These are phyloP conservation scores for Penicillium herquei DNA, from an alignment of 495 filamentous ascomycete species.

Conservation along the genomic window DNA sequence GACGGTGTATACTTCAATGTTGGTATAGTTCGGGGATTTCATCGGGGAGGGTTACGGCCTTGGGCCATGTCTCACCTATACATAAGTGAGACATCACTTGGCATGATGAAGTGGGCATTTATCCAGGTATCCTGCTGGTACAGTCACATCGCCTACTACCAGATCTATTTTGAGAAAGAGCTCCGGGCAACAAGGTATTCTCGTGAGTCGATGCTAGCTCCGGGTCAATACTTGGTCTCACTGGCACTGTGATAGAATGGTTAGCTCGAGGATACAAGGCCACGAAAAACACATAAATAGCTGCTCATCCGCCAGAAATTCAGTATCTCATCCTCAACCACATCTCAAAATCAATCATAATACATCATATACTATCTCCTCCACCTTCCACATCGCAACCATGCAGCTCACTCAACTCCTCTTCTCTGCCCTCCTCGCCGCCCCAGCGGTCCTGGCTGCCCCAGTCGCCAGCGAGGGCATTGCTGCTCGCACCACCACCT, in stretches of 20 bases:
- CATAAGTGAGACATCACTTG: not conserved
- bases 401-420: slow-evolving; percentile 51
- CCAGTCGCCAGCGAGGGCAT: slow-evolving; percentile 32
- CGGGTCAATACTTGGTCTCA: too few relatives aligned
- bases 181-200: too few relatives aligned
- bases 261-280: not conserved
- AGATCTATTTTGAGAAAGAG: not conserved
- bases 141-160: not conserved
- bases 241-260: not conserved
- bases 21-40: not conserved
- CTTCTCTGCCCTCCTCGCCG: slow-evolving; percentile 34
- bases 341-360: not conserved
- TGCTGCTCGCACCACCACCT: slow-evolving; percentile 39
- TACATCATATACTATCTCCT: not conserved
- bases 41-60: too few relatives aligned
- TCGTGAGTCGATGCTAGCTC: too few relatives aligned
- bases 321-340: not conserved
- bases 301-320: not conserved
- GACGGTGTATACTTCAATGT: not conserved
- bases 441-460: slow-evolving; percentile 38
- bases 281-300: slow-evolving; percentile 6
- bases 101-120: not conserved
- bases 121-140: not conserved
- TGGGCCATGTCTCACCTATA: slow-evolving; percentile 2
- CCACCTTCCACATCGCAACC: slow-evolving; percentile 18